phyloP scores from a whole-genome alignment of 192 early-diverging fungal genomes.

The Gryganskiella cystojenkinii region DNA sequence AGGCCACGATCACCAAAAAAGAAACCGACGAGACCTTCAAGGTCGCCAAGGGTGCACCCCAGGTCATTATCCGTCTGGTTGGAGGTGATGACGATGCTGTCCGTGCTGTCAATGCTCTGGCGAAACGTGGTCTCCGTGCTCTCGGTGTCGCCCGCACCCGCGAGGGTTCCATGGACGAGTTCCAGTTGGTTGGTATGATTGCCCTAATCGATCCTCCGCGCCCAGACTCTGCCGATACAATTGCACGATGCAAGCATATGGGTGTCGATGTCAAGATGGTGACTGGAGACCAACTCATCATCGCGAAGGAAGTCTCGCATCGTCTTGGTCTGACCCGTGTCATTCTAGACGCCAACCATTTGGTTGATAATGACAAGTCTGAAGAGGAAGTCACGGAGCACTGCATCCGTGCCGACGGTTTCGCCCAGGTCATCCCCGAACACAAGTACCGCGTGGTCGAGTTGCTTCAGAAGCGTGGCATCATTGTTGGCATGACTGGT shows the following conservation, averaged over 20 bases:
- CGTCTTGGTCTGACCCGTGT: constrained; percentile 84
- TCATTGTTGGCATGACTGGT: constrained; percentile 91
- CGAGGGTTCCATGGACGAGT: constrained; percentile 68
- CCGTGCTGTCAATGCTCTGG: constrained; percentile 83
- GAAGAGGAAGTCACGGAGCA: constrained; percentile 87
- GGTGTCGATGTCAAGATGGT: constrained; percentile 90
- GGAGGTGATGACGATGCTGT: constrained; percentile 85
- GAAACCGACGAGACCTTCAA: constrained; percentile 82
- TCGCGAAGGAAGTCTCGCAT: constrained; percentile 81
- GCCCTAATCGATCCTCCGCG: constrained; percentile 83
- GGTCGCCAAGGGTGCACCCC: constrained; percentile 93
- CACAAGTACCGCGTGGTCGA: constrained; percentile 80
- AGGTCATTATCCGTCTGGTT: constrained; percentile 85
- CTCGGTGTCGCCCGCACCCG: constrained; percentile 81
- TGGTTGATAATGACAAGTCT: constrained; percentile 76
- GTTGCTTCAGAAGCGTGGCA: constrained; percentile 77
- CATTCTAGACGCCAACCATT: constrained; percentile 82
- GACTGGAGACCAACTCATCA: constrained; percentile 86
- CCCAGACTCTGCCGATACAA: constrained; percentile 80
- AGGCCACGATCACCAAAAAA: constrained; percentile 75
- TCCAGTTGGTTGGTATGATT: constrained; percentile 81
- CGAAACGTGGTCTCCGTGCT: constrained; percentile 79
- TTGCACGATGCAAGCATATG: constrained; percentile 74
- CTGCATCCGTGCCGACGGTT: constrained; percentile 87
- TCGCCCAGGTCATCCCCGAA: constrained; percentile 95